Base-by-base conservation (phyloP, 345 rosid species). In the Syzygium aqueum region DNA sequence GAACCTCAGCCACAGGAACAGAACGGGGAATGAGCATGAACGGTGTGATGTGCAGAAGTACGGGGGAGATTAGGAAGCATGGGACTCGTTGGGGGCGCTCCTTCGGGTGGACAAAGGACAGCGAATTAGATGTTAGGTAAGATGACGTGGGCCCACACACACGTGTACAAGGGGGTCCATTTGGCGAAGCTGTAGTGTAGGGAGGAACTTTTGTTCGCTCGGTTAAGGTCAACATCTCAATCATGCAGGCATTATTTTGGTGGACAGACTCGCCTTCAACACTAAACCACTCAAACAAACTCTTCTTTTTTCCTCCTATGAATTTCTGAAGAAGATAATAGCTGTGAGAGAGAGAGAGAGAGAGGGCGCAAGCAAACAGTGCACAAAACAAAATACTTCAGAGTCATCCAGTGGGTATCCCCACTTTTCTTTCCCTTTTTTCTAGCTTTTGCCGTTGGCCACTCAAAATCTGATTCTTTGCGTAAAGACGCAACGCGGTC, bases 161-260 rank as follows among this genome's bases (percentile, higher is more conserved):
- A 91, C 95, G 94, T 92, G 95, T 89, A 90, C 88, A 80, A 88
- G 28, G 82, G 37, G 82, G 82, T 73, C 82, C 82, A 73, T 73
- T 37, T 9, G 49, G 82, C 21, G 82, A 83, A 22, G 85, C 91
- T 89, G 93, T 91, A 77, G 59, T 43, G 46, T 6, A 30, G 30
- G 53, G 61, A 46, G 77, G 30, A 89, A 63, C 85, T 91, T 91
- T 91, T 89, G 91, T 90, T 91, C 85, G 85, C 84, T 87, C 90
- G 56, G 89, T 87, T 90, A 53, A 87, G 92, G 97, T 93, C 95
- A 90, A 67, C 93, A 93, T 93, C 95, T 90, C 91, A 92, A 94
- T 95, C 94, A 94, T 93, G 91, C 78, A 85, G 57, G 90, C 94
- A 94, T 94, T 93, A 91, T 94, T 93, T 88, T 84, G 77, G 87